Conservation (phyloP, 179 eudicot genomes). For the Silene noctiflora region DNA sequence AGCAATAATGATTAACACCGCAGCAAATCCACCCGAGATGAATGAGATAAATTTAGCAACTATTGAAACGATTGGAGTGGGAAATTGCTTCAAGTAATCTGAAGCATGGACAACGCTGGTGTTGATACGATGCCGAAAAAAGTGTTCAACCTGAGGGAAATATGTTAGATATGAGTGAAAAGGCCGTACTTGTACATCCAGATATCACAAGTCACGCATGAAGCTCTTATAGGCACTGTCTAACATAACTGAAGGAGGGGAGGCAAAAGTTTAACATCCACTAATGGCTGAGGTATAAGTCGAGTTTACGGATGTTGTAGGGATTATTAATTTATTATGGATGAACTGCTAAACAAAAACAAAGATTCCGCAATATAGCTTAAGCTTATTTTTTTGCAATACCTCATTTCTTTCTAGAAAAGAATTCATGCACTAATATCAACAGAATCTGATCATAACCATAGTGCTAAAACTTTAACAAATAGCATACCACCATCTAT, state of each 20-base stretch:
- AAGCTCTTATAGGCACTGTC: not conserved
- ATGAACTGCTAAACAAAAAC: too few relatives aligned
- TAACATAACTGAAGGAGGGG: too few relatives aligned
- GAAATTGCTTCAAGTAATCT: constrained; percentile 87
- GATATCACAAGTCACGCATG: not conserved
- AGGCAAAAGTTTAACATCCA: too few relatives aligned
- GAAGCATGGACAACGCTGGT: constrained; percentile 76
- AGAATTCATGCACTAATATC: not conserved
- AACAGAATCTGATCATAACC: not conserved
- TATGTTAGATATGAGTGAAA: constrained; percentile 6
- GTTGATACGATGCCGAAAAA: constrained; percentile 80
- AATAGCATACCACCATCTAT: not conserved
- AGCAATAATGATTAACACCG: constrained; percentile 79
- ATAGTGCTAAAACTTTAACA: not conserved
- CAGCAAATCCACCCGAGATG: constrained; percentile 92
- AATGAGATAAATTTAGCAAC: constrained; percentile 88
- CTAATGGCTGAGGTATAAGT: too few relatives aligned
- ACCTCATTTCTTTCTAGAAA: too few relatives aligned
- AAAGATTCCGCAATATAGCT: too few relatives aligned
- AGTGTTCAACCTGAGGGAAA: constrained; percentile 76
- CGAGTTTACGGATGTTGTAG: too few relatives aligned
- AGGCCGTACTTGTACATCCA: not conserved
- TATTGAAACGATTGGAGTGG: constrained; percentile 74
- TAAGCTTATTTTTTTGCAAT: too few relatives aligned
- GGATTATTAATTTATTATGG: too few relatives aligned